These are phyloP conservation scores for Suhomyces bribrorum DNA, from an alignment of 1,139 yeast genomes.

Conservation along the genomic window DNA sequence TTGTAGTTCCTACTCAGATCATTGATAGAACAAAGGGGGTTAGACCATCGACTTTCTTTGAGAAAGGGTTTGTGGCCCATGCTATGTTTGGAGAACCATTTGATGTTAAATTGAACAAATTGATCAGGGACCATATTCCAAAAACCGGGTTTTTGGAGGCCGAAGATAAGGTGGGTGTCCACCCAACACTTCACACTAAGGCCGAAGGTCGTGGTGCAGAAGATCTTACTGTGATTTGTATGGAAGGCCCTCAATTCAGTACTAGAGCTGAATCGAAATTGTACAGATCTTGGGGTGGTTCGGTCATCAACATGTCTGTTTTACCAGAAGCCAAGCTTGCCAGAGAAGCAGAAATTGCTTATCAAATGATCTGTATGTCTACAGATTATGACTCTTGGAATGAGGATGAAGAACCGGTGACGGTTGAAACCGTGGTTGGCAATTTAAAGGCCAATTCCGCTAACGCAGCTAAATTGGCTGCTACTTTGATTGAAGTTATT, in stretches of 20 bases:
- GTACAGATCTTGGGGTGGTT: slow-evolving; percentile 89
- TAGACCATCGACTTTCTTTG: slow-evolving; percentile 87
- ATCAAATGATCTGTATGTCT: slow-evolving; percentile 98
- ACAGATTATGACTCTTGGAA: slow-evolving; percentile 99
- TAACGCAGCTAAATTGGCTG: slow-evolving; percentile 81
- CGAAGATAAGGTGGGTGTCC: slow-evolving; percentile 29
- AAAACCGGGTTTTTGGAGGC: slow-evolving; percentile 55
- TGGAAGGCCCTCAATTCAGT: slow-evolving; percentile 99
- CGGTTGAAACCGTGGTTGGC: slow-evolving; percentile 93
- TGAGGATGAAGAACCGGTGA: slow-evolving; percentile 91
- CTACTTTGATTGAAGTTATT: slow-evolving; percentile 63
- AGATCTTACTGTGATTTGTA: slow-evolving; percentile 85
- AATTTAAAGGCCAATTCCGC: slow-evolving; percentile 84
- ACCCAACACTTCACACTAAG: slow-evolving; percentile 59
- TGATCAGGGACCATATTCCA: slow-evolving; percentile 61
- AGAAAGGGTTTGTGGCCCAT: slow-evolving; percentile 91
- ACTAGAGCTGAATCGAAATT: slow-evolving; percentile 95
- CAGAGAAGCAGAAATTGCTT: slow-evolving; percentile 93
- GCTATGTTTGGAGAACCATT: slow-evolving; percentile 98
- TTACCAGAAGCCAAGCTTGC: slow-evolving; percentile 96
- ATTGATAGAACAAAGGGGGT: slow-evolving; percentile 97
- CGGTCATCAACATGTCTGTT: slow-evolving; percentile 94
- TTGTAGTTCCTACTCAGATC: slow-evolving; percentile 91
- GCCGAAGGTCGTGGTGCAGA: slow-evolving; percentile 49
- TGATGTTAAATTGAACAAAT: slow-evolving; percentile 67